Conservation (phyloP, 208 protist genomes). For the Paratrypanosoma confusum region DNA sequence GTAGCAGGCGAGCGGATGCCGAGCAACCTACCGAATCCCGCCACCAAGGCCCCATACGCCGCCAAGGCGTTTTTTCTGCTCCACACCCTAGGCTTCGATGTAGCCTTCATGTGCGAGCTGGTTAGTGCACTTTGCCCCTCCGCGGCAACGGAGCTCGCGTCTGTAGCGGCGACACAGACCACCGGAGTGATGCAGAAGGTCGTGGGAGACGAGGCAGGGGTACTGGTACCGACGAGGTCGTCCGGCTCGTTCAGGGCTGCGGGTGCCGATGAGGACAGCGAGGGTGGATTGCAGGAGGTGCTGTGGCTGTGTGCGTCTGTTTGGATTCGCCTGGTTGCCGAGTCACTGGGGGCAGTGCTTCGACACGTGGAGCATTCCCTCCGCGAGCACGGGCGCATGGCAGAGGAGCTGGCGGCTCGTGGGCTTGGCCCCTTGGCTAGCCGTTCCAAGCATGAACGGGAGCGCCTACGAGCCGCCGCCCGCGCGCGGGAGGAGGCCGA, state of each 20-base stretch:
- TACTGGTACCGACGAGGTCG: too few species aligned
- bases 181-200: neutral
- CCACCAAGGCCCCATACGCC: conserved; percentile 47
- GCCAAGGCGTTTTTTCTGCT: conserved; percentile 73
- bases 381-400: conserved; percentile 47
- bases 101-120: conserved; percentile 20
- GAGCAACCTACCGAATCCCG: conserved; percentile 49
- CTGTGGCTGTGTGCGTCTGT: conserved; percentile 60
- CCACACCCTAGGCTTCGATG: conserved; percentile 49
- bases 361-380: conserved; percentile 50
- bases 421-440: neutral
- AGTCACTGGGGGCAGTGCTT: conserved; percentile 68
- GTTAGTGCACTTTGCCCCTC: conserved; percentile 1
- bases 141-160: neutral
- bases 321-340: conserved; percentile 56
- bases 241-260: too few species aligned
- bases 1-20: conserved; percentile 33
- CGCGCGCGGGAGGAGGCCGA: conserved; percentile 13
- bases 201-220: too few species aligned
- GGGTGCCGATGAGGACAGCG: too few species aligned
- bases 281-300: too few species aligned
- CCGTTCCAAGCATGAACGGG: neutral
- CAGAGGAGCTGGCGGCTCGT: conserved; percentile 21
- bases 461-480: neutral
- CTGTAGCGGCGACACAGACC: neutral